phyloP scores from a whole-genome alignment of 2,329 filamentous ascomycete genomes.

The Conoideocrella luteorostrata region DNA sequence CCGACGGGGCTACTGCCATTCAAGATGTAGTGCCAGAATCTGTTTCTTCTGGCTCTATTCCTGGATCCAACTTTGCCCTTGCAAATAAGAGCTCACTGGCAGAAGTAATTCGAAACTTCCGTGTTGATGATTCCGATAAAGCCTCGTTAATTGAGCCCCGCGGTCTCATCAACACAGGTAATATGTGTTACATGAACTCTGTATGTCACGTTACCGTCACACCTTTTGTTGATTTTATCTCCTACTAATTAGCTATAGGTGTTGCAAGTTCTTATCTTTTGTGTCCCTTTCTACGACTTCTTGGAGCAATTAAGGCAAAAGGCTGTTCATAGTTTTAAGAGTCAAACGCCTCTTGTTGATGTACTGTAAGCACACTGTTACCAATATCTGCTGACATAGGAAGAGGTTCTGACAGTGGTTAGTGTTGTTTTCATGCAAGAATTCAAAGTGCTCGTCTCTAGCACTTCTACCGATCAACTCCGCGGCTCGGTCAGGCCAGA shows the following conservation, averaged over 20 bases:
- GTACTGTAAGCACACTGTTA: constrained; percentile 60
- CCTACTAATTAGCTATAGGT: constrained; percentile 53
- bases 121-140: constrained; percentile 57
- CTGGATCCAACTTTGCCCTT: constrained; percentile 33
- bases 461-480: constrained; percentile 65
- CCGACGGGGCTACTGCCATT: constrained; percentile 21
- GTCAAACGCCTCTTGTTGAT: constrained; percentile 87
- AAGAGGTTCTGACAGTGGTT: neutral
- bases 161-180: constrained; percentile 92
- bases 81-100: constrained; percentile 55
- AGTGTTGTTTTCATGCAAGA: constrained; percentile 96
- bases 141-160: constrained; percentile 84
- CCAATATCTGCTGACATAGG: neutral
- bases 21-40: constrained; percentile 19
- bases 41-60: constrained; percentile 10
- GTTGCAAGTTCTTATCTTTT: constrained; percentile 91
- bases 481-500: constrained; percentile 68
- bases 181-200: constrained; percentile 99
- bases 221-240: neutral
- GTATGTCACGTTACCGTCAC: constrained; percentile 48
- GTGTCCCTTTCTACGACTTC: constrained; percentile 90
- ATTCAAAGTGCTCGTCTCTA: constrained; percentile 80
- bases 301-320: constrained; percentile 79
- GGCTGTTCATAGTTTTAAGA: constrained; percentile 87
- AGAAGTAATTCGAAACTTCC: constrained; percentile 71